phyloP scores from a whole-genome alignment of 208 protist genomes.

The Trypanosoma melophagium region DNA sequence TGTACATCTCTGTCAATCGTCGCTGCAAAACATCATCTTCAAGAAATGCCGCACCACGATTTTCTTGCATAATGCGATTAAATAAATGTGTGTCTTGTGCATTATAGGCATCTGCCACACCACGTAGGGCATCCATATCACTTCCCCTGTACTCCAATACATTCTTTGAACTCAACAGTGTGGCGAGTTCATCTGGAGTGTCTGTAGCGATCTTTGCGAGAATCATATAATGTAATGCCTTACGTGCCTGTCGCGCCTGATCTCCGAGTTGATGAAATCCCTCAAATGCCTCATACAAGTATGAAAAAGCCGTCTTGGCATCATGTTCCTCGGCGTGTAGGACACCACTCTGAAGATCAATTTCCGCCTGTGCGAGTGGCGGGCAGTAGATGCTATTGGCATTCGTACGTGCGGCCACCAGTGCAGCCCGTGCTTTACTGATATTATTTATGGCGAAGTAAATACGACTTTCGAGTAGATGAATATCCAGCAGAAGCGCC shows the following conservation, averaged over 20 bases:
- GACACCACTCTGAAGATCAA: constrained; percentile 96
- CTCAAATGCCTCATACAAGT: constrained; percentile 99
- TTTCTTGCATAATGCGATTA: constrained; percentile 66
- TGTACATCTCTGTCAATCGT: constrained; percentile 95
- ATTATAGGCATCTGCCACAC: constrained; percentile 93
- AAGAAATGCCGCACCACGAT: constrained; percentile 59
- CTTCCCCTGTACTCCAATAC: constrained; percentile 92
- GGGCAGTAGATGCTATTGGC: constrained; percentile 99
- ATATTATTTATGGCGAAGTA: constrained; percentile 94
- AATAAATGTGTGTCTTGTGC: constrained; percentile 95
- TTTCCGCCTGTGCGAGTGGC: constrained; percentile 96
- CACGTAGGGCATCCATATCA: constrained; percentile 93
- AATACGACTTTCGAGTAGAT: constrained; percentile 95
- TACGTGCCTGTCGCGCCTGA: constrained; percentile 77
- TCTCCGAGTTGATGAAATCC: constrained; percentile 92
- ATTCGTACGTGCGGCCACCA: constrained; percentile 96
- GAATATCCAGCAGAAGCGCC: constrained; percentile 96
- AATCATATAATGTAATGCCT: constrained; percentile 97
- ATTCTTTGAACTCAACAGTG: constrained; percentile 80
- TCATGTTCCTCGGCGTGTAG: constrained; percentile 98
- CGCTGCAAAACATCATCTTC: constrained; percentile 88
- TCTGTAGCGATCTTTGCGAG: constrained; percentile 93
- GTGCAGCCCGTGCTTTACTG: constrained; percentile 92
- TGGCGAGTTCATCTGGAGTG: constrained; percentile 68
- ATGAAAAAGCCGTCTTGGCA: constrained; percentile 98